Evolutionary conservation across 352 stramenopile species (phyloP).

Genomic region (Globisporangium lucens): DNA sequence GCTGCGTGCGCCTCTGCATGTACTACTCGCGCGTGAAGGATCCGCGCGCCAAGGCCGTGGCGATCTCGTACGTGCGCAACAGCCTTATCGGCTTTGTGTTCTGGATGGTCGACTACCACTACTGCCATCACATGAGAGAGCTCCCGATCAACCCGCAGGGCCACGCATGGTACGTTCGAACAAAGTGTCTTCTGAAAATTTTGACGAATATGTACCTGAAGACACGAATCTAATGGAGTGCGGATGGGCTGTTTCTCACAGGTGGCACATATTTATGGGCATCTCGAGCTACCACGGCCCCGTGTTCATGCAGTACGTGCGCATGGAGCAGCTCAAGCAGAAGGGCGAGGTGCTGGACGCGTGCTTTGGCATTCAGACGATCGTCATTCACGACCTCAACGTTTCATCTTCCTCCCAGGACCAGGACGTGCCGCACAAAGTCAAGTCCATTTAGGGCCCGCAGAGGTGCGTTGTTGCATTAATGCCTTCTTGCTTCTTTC

Average conservation of each 20-base stretch:
- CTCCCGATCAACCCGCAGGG: slow-evolving; percentile 75
- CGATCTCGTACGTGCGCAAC: slow-evolving; percentile 55
- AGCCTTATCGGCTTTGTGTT: slow-evolving; percentile 64
- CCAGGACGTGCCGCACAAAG: background rate
- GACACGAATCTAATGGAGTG: background rate
- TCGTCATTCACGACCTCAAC: slow-evolving; percentile 41
- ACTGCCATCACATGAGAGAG: slow-evolving; percentile 48
- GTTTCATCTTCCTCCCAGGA: background rate
- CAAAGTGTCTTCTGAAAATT: background rate
- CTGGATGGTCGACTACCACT: slow-evolving; percentile 84
- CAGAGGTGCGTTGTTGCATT: background rate
- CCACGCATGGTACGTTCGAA: slow-evolving; percentile 59
- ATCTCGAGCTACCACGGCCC: slow-evolving; percentile 75
- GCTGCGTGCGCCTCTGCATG: slow-evolving; percentile 41
- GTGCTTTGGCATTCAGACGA: slow-evolving; percentile 64
- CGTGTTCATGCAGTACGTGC: slow-evolving; percentile 87
- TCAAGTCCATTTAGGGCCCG: slow-evolving; percentile 13
- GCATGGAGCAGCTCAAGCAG: slow-evolving; percentile 69
- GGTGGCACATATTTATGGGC: slow-evolving; percentile 84
- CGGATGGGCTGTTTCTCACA: slow-evolving; percentile 9
- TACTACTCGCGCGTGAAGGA: slow-evolving; percentile 68
- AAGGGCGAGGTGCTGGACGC: slow-evolving; percentile 51
- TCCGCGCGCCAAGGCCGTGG: slow-evolving; percentile 45
- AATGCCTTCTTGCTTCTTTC: background rate
- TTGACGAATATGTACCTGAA: background rate